These are phyloP conservation scores for Phylloporus sp. DNA, from an alignment of 768 basidiomycete species.

Conservation along the genomic window DNA sequence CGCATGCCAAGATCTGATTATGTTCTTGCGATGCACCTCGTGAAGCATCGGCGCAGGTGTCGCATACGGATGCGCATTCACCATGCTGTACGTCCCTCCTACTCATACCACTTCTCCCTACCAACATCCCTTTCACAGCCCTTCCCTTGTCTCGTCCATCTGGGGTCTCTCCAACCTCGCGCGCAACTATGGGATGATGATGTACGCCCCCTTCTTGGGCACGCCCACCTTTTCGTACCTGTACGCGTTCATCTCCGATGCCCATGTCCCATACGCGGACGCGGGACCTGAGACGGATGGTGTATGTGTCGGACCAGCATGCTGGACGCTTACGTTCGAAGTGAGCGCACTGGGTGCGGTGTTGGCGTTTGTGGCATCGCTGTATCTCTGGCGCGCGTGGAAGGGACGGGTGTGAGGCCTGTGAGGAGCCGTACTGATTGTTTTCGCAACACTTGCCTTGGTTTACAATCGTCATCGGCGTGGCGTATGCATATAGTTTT, in stretches of 20 bases:
- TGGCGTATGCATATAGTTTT: not conserved
- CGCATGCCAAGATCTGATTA: not conserved
- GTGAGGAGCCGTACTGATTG: not conserved
- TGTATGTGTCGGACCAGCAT: slow-evolving; percentile 54
- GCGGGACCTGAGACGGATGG: not conserved
- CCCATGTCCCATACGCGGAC: slow-evolving; percentile 38
- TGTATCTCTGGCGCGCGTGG: slow-evolving; percentile 64
- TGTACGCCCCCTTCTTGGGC: slow-evolving; percentile 73
- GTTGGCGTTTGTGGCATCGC: slow-evolving; percentile 41
- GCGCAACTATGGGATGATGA: slow-evolving; percentile 72
- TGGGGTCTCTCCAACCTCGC: slow-evolving; percentile 72
- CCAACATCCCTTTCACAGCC: slow-evolving; percentile 29
- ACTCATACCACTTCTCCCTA: not conserved
- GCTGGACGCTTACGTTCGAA: slow-evolving; percentile 68
- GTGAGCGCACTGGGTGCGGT: slow-evolving; percentile 42
- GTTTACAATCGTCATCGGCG: not conserved
- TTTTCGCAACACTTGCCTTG: not conserved
- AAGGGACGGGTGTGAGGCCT: slow-evolving; percentile 47
- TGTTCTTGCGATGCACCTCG: not conserved
- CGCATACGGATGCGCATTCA: slow-evolving; percentile 69
- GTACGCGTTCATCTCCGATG: slow-evolving; percentile 65
- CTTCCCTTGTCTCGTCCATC: slow-evolving; percentile 64
- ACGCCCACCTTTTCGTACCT: slow-evolving; percentile 76
- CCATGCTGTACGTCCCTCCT: slow-evolving; percentile 53
- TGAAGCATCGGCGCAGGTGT: slow-evolving; percentile 60